These are phyloP conservation scores for Escovopsis sp. DNA, from an alignment of 2,329 filamentous ascomycete genomes.

Conservation along the genomic window DNA sequence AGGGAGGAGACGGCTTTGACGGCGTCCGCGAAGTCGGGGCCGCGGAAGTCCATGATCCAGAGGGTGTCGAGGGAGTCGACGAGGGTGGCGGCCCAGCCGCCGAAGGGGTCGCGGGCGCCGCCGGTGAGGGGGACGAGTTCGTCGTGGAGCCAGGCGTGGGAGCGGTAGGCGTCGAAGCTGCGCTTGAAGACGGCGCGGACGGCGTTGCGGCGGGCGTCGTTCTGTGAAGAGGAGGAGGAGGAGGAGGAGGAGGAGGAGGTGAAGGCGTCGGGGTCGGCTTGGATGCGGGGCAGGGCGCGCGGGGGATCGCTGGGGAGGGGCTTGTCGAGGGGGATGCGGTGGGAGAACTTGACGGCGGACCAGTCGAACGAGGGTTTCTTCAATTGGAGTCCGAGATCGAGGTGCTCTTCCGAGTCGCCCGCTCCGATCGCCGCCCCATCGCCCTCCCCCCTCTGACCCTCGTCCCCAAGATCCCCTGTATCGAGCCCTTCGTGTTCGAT, in stretches of 20 bases:
- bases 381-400: conserved; percentile 9
- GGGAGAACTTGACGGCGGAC: conserved; percentile 11
- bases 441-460: too few species aligned
- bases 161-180: conserved; percentile 35
- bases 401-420: too few species aligned
- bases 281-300: conserved; percentile 14
- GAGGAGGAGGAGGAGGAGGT: too few species aligned
- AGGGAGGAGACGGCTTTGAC: conserved; percentile 31
- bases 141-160: conserved; percentile 36
- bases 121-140: conserved; percentile 35
- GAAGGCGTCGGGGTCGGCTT: conserved; percentile 14
- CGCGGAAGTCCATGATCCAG: conserved; percentile 44
- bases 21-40: conserved; percentile 39
- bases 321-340: conserved; percentile 18
- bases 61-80: conserved; percentile 47
- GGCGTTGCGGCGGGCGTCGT: conserved; percentile 18
- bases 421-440: too few species aligned
- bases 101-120: conserved; percentile 30
- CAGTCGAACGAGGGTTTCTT: conserved; percentile 19
- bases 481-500: too few species aligned
- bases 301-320: conserved; percentile 14
- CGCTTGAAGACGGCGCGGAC: conserved; percentile 27
- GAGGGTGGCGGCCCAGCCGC: conserved; percentile 42
- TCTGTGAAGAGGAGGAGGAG: conserved; percentile 2
- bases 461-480: too few species aligned